A percentile compares a stretch with the other conserved stretches of the same genome.
Conservation (phyloP, 495 filamentous ascomycete genomes). For the Lindgomyces ingoldianus region DNA sequence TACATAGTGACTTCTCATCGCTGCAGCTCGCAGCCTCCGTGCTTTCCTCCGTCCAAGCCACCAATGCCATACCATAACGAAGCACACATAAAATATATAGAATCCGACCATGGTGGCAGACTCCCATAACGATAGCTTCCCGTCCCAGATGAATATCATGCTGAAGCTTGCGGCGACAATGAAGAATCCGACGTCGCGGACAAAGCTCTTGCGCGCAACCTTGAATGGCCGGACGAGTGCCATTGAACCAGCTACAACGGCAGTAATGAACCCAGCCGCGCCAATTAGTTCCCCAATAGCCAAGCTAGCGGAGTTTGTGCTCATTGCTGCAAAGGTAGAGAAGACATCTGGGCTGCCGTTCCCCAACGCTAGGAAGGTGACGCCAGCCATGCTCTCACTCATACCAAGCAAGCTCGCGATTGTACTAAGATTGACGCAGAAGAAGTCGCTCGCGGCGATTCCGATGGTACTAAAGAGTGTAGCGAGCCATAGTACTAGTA, state of each 20-base stretch:
- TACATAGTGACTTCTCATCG: slow-evolving; percentile 72
- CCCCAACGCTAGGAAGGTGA: slow-evolving; percentile 95
- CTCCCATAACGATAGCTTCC: slow-evolving; percentile 82
- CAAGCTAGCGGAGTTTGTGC: slow-evolving; percentile 90
- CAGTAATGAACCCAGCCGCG: slow-evolving; percentile 93
- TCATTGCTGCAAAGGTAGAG: slow-evolving; percentile 97
- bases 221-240: slow-evolving; percentile 90
- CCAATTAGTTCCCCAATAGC: slow-evolving; percentile 95
- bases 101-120: slow-evolving; percentile 86
- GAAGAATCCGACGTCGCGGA: slow-evolving; percentile 93
- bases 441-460: slow-evolving; percentile 97
- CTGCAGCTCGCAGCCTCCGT: slow-evolving; percentile 62
- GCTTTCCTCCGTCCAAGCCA: slow-evolving; percentile 63
- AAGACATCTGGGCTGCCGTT: slow-evolving; percentile 99
- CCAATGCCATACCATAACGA: slow-evolving; percentile 94
- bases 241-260: slow-evolving; percentile 98
- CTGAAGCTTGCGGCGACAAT: slow-evolving; percentile 83
- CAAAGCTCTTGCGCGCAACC: slow-evolving; percentile 82
- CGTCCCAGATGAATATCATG: slow-evolving; percentile 85
- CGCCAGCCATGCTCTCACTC: slow-evolving; percentile 94
- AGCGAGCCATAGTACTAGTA: slow-evolving; percentile 81
- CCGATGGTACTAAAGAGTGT: slow-evolving; percentile 95
- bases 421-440: slow-evolving; percentile 94
- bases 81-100: slow-evolving; percentile 85
- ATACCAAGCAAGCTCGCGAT: slow-evolving; percentile 83